Conservation (phyloP, 148 eudicot genomes). For the Vaccinium myrtillus region DNA sequence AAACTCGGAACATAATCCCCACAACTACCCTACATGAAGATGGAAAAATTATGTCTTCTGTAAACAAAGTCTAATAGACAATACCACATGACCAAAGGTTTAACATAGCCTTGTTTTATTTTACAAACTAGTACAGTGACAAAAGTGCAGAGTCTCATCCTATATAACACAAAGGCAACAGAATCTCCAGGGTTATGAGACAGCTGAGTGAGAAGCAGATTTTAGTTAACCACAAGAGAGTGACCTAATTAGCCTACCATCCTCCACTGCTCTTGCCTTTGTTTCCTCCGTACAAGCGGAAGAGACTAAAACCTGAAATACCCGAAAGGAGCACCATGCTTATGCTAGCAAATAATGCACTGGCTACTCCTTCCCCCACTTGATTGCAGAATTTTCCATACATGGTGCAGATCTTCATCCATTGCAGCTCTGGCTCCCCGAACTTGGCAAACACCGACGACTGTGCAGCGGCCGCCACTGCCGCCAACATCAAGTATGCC, state of each 20-base stretch:
- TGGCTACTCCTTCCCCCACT: constrained; percentile 68
- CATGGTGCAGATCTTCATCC: constrained; percentile 79
- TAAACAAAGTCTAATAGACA: neutral
- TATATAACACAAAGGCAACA: neutral
- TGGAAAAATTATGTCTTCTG: neutral
- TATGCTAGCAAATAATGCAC: constrained; percentile 49
- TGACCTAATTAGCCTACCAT: constrained; percentile 37
- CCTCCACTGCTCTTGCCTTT: constrained; percentile 49
- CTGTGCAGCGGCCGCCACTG: constrained; percentile 69
- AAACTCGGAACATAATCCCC: neutral
- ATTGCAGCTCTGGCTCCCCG: constrained; percentile 77
- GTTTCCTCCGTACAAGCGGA: constrained; percentile 76
- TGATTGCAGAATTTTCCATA: constrained; percentile 78
- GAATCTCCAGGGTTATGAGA: constrained; percentile 9
- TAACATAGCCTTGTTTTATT: constrained; percentile 8
- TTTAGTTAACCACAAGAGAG: neutral
- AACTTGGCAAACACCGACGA: constrained; percentile 58
- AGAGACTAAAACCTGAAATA: constrained; percentile 79
- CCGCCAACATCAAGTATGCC: constrained; percentile 71
- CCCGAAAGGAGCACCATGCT: constrained; percentile 57
- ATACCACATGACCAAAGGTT: neutral
- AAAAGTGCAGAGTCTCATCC: neutral
- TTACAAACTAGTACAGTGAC: constrained; percentile 5
- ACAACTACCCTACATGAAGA: neutral
- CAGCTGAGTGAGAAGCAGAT: neutral